Conservation (phyloP, 495 filamentous ascomycete species). For the Aspergillus leporis region DNA sequence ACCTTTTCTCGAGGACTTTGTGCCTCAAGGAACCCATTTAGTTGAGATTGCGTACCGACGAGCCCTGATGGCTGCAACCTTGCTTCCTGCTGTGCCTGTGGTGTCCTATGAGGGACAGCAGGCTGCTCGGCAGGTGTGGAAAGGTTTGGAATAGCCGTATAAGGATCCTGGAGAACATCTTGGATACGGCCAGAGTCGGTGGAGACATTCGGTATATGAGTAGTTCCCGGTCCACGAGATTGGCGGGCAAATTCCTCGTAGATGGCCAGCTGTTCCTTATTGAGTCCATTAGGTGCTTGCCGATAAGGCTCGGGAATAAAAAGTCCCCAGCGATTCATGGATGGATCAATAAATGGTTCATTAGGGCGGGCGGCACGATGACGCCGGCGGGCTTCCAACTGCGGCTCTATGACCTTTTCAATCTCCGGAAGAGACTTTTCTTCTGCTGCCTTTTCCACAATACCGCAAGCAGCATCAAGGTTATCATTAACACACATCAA, state of each 20-base stretch:
- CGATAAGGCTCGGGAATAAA: constrained; percentile 91
- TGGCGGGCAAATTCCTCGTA: constrained; percentile 94
- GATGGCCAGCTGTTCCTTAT: constrained; percentile 88
- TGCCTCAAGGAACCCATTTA: constrained; percentile 67
- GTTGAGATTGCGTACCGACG: constrained; percentile 52
- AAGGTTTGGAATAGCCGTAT: constrained; percentile 70
- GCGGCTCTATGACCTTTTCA: constrained; percentile 80
- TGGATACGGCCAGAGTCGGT: constrained; percentile 61
- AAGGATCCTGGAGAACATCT: constrained; percentile 84
- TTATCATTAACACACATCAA: constrained; percentile 99
- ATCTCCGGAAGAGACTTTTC: constrained; percentile 91
- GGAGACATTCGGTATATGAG: constrained; percentile 56
- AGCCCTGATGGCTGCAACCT: constrained; percentile 48
- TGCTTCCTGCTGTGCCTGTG: constrained; percentile 60
- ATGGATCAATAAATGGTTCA: constrained; percentile 79
- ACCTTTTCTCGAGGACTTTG: constrained; percentile 63
- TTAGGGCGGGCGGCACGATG: constrained; percentile 69
- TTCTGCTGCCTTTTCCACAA: constrained; percentile 93
- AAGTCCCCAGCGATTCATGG: constrained; percentile 79
- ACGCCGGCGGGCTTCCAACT: constrained; percentile 70
- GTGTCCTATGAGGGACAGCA: constrained; percentile 69
- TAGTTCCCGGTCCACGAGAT: constrained; percentile 56
- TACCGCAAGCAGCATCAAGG: constrained; percentile 84
- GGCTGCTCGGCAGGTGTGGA: constrained; percentile 81
- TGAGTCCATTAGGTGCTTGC: constrained; percentile 75